Base-by-base conservation (phyloP, 805 yeast species). In the Metschnikowia vanudenii region DNA sequence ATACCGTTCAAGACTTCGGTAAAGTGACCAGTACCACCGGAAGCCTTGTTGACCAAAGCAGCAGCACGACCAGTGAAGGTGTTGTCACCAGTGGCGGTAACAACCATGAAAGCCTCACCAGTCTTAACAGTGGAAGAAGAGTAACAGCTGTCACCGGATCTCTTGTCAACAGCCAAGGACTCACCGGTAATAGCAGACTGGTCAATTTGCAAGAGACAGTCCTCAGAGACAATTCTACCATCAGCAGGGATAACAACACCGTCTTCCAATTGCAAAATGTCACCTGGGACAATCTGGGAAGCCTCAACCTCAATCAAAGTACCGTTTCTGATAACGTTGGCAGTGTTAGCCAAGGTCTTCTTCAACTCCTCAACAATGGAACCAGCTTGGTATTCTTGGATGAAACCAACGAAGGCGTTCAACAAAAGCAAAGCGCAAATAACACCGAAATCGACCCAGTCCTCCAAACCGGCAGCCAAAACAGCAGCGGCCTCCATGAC, bases 361-460 rank as follows among this genome's bases (percentile, higher is more conserved):
- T 90, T 91, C 76, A 90, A 82, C 73, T 90, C 97, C 49, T 89
- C 96, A 60, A 90, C 97, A 79, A 90, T 90, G 54, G 96, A 89
- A 79, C 97, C 97, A 57, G 97, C 97, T 76, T 90, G 96, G 85
- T 76, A 91, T 75, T 90, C 97, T 79, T 90, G 97, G 60, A 88
- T 79, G 84, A 90, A 90, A 81, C 97, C 97, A 70, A 90, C 97
- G 63, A 76, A 74, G 56, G 97, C 97, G 75, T 90, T 90, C 68
- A 90, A 81, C 71, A 84, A 60, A 62, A 90, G 78, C 61, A 90
- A 75, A 74, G 85, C 97, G 73, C 88, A 82, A 68, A 90, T 90
- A 69, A 90, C 97, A 82, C 97, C 97, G 79, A 90, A 90, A 81
- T 90, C 97, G 66, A 90, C 96, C 97, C 97, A 90, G 78, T 91